These are phyloP conservation scores for Lodderomyces margitis DNA, from an alignment of 1,139 yeast genomes.

Conservation along the genomic window DNA sequence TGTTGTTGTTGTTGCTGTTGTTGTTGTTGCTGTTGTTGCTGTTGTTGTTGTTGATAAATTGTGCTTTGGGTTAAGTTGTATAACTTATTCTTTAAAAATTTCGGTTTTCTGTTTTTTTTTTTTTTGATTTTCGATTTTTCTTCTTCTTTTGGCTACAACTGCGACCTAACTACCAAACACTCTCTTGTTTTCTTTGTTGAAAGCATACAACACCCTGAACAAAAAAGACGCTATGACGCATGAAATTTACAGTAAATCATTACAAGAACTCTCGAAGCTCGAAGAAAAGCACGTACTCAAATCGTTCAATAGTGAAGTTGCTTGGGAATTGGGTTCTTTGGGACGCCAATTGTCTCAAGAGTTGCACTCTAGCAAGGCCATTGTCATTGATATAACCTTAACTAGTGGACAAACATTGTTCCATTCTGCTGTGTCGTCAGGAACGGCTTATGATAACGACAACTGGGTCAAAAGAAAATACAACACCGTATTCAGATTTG, in stretches of 20 bases:
- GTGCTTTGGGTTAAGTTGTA: not conserved
- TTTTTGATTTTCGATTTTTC: too few relatives aligned
- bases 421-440: constrained; percentile 45
- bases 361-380: constrained; percentile 26
- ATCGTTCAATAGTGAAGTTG: constrained; percentile 28
- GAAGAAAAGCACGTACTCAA: constrained; percentile 18
- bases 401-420: constrained; percentile 52
- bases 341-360: constrained; percentile 29
- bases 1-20: not conserved
- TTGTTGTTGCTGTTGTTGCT: not conserved
- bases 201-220: too few relatives aligned
- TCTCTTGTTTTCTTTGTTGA: not conserved
- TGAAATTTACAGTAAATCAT: constrained; percentile 16
- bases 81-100: too few relatives aligned
- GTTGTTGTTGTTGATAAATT: not conserved
- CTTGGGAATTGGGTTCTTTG: constrained; percentile 37
- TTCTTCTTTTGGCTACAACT: too few relatives aligned
- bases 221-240: constrained; percentile 12
- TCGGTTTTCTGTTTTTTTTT: not conserved
- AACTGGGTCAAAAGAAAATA: constrained; percentile 58
- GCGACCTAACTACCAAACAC: too few relatives aligned
- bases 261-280: constrained; percentile 16
- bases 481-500: constrained; percentile 50
- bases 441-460: constrained; percentile 53
- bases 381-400: constrained; percentile 52